Base-by-base conservation (phyloP, 2,329 filamentous ascomycete species). In the Xylaria sp. region DNA sequence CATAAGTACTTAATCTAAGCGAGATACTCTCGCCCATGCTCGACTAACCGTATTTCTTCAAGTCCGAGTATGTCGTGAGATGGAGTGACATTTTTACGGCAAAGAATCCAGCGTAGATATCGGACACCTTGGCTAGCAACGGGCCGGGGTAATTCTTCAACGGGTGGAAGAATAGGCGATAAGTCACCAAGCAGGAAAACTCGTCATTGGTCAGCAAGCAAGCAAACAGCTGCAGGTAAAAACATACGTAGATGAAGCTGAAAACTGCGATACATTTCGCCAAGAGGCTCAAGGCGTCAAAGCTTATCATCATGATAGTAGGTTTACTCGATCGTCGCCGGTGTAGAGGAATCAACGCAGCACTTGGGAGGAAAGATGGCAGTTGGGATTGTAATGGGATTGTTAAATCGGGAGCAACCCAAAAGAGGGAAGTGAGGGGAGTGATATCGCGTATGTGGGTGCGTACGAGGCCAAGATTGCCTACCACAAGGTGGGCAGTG, bases 31-130 rank as follows among this genome's bases (percentile, higher is more conserved):
- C 12, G 34, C 2, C 36, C 14, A 30, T 5, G 24, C 4, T 21
- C 27, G 14, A 50, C 58, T n/a, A n/a, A 68, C 65, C 60, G 34
- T 64, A 68, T 47, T 55, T 48, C 36, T 55, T 48, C 36, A 60
- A 50, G 48, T 58, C 56, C 27, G 45, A 48, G 42, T 58, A 53
- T 19, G 65, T 68, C 12, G 50, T 32, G 4, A 68, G 60, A 60
- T 68, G 59, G 5, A 68, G 60, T 9, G 42, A 27, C 57, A 54
- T 63, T 12, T 39, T 39, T 19, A 56, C 34, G 2, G 65, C 61
- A 32, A 34, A 54, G n/a, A 50, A 68, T 2, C 47, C 56, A 6
- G 47, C 42, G 32, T 68, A 68, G 36, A 36, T 24, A 34, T 68
- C 61, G 2, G 45, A 53, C 17, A 68, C 9, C 60, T 64, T 64